Base-by-base conservation (phyloP, 371 early-diverging fungal genomes). In the Apophysomyces ossiformis region DNA sequence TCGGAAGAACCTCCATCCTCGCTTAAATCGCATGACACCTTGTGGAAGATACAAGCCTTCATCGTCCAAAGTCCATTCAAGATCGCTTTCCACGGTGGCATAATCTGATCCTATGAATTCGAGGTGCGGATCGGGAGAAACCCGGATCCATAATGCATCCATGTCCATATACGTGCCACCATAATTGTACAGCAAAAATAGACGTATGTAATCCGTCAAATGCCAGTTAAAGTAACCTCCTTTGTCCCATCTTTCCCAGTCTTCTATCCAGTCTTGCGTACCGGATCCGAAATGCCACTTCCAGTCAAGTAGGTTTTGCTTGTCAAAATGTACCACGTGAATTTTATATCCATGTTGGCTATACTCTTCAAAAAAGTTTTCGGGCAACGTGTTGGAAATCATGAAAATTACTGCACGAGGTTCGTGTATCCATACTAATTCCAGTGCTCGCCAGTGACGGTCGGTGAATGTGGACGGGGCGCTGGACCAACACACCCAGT, bases 151-250 rank as follows among this genome's bases (percentile, higher is more conserved):
- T 16, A 89, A 75, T 7, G 88, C 86, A 61, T 87, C 89, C 85
- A 89, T 86, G 61, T 89, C 89, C 89, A 89, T 89, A 71, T 87
- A 89, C 3, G 85, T 85, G 6, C 89, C 89, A 56, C 89, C 89
- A 60, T 89, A 89, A 56, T 87, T 87, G 74, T 89, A 87, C 4
- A 89, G 69, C 18, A 85, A 69, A 0, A 86, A 64, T 37, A 79
- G 76, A 9, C 88, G 76, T 60, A 89, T 73, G 59, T 87, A 89
- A 65, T 89, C 89, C 0, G 88, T 85, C 56, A 89, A 61, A 63
- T 89, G 88, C 64, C 82, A 85, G 43, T 84, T 80, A 70, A 87
- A 89, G 69, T 77, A 85, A 26, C 72, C 68, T 1, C 83, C 87
- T 26, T 71, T 72, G 35, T 79, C 79, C 88, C 86, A 87, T 13